These are phyloP conservation scores for Kokia cookei DNA, from an alignment of 441 rosid genomes.

Conservation along the genomic window DNA sequence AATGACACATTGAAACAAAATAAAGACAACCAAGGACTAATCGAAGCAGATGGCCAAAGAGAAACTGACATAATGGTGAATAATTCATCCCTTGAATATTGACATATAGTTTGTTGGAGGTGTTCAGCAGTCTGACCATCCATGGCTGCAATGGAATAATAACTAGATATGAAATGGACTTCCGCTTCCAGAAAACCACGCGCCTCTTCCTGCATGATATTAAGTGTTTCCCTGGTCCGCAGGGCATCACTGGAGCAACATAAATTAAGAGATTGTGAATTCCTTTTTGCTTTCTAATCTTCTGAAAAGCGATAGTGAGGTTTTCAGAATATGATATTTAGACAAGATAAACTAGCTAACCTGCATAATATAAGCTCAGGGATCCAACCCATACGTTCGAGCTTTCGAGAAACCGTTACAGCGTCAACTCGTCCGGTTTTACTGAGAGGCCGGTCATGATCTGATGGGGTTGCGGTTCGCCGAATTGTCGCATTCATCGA, in stretches of 20 bases:
- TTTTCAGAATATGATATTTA: background rate
- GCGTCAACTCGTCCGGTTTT: constrained; percentile 65
- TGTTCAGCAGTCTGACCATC: constrained; percentile 96
- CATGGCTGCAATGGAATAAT: constrained; percentile 93
- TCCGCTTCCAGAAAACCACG: constrained; percentile 59
- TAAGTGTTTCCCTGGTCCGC: constrained; percentile 69
- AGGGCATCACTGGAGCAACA: constrained; percentile 61
- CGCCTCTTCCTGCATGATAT: constrained; percentile 75
- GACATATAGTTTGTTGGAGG: constrained; percentile 64
- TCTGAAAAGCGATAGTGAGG: background rate
- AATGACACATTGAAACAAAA: background rate
- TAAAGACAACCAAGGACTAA: background rate
- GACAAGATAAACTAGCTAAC: constrained; percentile 14
- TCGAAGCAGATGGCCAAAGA: background rate
- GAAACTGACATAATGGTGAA: constrained; percentile 70
- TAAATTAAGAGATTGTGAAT: background rate
- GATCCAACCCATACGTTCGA: constrained; percentile 71
- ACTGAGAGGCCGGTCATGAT: constrained; percentile 89
- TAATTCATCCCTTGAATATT: constrained; percentile 57
- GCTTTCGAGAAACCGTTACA: constrained; percentile 53
- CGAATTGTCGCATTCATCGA: background rate
- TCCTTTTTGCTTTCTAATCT: background rate
- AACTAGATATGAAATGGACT: constrained; percentile 80
- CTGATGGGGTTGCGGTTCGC: constrained; percentile 18
- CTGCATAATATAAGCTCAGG: constrained; percentile 83